These are phyloP conservation scores for Speleostelium caveatum DNA, from an alignment of 78 protist species.

Conservation along the genomic window DNA sequence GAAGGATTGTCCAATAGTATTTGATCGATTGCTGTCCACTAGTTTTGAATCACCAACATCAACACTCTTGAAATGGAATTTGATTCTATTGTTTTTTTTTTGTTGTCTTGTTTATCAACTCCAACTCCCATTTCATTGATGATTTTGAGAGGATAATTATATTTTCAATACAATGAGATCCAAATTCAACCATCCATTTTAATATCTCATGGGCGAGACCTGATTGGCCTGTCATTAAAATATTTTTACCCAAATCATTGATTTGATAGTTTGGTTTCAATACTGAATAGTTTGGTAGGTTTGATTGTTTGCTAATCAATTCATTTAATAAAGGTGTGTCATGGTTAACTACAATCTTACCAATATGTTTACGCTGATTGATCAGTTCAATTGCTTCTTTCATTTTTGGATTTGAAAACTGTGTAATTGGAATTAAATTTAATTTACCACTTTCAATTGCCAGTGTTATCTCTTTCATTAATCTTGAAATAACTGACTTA, in stretches of 20 bases:
- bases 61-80: conserved; percentile 21
- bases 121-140: conserved; percentile 51
- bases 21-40: conserved; percentile 1
- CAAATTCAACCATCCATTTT: conserved; percentile 48
- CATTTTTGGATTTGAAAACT: not conserved
- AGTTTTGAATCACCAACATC: not conserved
- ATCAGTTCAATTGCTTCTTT: conserved; percentile 56
- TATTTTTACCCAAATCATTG: not conserved
- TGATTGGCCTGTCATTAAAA: conserved; percentile 76
- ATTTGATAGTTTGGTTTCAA: conserved; percentile 7
- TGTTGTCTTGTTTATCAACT: conserved; percentile 17
- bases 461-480: no score
- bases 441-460: not conserved
- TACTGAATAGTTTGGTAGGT: not conserved
- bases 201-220: conserved; percentile 60
- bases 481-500: not conserved
- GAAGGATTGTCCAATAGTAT: not conserved
- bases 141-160: conserved; percentile 44
- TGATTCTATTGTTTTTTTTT: not conserved
- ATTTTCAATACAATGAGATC: not conserved
- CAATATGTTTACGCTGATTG: conserved; percentile 54
- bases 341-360: conserved; percentile 57
- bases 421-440: not conserved
- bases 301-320: not conserved
- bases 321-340: conserved; percentile 14